Evolutionary conservation across 2,329 filamentous ascomycete species (phyloP).

Genomic region (Trichoderma afroharzianum): DNA sequence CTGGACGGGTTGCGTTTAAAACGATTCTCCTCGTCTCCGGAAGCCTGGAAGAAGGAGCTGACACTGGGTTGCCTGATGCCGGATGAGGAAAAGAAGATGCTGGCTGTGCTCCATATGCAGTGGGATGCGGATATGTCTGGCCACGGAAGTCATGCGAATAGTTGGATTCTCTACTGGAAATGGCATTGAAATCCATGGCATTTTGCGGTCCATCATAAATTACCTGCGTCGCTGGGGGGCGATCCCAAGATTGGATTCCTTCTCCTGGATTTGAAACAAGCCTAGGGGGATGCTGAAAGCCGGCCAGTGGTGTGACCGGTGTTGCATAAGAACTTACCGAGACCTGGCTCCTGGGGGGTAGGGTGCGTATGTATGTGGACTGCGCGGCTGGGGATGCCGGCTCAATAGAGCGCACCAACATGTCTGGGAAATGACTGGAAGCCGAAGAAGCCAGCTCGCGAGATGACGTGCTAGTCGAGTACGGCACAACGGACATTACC

Average conservation of each 20-base stretch:
- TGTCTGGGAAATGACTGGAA: slow-evolving; percentile 34
- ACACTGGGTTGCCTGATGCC: slow-evolving; percentile 20
- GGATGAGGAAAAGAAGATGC: slow-evolving; percentile 7
- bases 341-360: slow-evolving; percentile 29
- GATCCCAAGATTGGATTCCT: slow-evolving; percentile 18
- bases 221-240: neutral
- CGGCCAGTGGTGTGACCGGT: slow-evolving; percentile 11
- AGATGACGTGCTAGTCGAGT: slow-evolving; percentile 22
- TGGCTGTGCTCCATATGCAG: neutral
- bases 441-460: slow-evolving; percentile 26
- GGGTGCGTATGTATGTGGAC: slow-evolving; percentile 34
- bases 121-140: neutral
- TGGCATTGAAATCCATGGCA: neutral
- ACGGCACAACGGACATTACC: slow-evolving; percentile 26
- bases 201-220: neutral
- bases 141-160: slow-evolving; percentile 7
- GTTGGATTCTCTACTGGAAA: slow-evolving; percentile 13
- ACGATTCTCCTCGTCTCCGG: slow-evolving; percentile 28
- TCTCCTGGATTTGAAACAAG: slow-evolving; percentile 23
- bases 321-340: slow-evolving; percentile 23
- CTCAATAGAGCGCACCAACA: slow-evolving; percentile 47
- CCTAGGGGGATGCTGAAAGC: slow-evolving; percentile 23
- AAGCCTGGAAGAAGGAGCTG: slow-evolving; percentile 19
- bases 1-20: slow-evolving; percentile 30
- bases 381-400: slow-evolving; percentile 36